These are phyloP conservation scores for Hansenula sp. DNA, from an alignment of 1,139 yeast species.

Conservation along the genomic window DNA sequence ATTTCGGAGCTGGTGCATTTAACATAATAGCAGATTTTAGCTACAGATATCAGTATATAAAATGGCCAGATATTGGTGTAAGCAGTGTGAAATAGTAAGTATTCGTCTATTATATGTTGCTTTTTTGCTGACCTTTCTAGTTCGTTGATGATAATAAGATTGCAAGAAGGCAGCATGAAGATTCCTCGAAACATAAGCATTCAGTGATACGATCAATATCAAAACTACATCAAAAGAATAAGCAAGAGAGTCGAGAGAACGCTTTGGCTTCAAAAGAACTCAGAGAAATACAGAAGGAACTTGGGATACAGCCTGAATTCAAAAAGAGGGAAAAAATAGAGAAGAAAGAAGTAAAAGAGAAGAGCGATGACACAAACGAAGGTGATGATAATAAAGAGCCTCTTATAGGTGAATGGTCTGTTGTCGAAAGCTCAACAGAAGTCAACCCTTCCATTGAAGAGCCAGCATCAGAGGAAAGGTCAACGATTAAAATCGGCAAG, in stretches of 20 bases:
- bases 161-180: slow-evolving; percentile 34
- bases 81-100: slow-evolving; percentile 36
- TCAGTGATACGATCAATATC: slow-evolving; percentile 25
- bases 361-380: no score
- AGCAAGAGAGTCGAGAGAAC: slow-evolving; percentile 21
- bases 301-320: neutral
- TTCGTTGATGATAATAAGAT: slow-evolving; percentile 39
- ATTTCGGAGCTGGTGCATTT: neutral
- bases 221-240: slow-evolving; percentile 29
- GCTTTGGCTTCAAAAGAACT: slow-evolving; percentile 7
- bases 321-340: slow-evolving; percentile 2
- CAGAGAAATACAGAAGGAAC: neutral
- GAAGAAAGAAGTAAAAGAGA: neutral
- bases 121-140: slow-evolving; percentile 15
- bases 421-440: neutral
- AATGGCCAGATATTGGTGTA: slow-evolving; percentile 41
- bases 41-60: no score
- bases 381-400: no score
- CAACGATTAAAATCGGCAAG: neutral
- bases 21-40: no score
- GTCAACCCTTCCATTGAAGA: no score
- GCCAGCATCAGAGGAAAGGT: neutral
- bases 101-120: neutral
- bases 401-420: slow-evolving; percentile 1
- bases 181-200: slow-evolving; percentile 31